Base-by-base conservation (phyloP, 768 basidiomycete genomes). In the Hydnomerulius pinastri region DNA sequence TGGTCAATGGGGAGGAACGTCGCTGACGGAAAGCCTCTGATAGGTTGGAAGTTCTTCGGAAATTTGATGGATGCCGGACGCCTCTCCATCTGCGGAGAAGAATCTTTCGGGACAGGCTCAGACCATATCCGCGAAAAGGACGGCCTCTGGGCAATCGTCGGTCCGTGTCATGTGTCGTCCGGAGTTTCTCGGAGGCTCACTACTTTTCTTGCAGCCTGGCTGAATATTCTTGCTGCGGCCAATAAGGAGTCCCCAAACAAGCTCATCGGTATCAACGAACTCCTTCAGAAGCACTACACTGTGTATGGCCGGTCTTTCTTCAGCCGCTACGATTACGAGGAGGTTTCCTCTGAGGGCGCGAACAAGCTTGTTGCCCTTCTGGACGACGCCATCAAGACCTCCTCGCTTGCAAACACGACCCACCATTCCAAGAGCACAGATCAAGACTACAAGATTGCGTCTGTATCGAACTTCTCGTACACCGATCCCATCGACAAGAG, bases 71-170 rank as follows among this genome's bases (percentile, higher is more conserved):
- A 99, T 68, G 97, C 97, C 17, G 96, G 95, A 0, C 81, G 92
- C 37, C 81, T 99, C 43, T 98, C 96, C 43, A 98, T 99, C 66
- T 99, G 97, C 63, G 97, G 97, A 50, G 97, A 99, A 69, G 97
- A 99, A 73, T 95, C 92, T 4, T 99, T 99, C 69, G 97, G 97
- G 50, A 99, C 97, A 7, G 97, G 97, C n/a, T 98, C 96, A 12
- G 97, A 99, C 72, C 97, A 99, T 71, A 96, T 99, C 61, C 90
- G 97, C 54, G 97, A 99, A 77, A 99, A 99, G 79, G 97, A 99
- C 61, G 97, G 97, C 57, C 75, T 99, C 40, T 99, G 97, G 97
- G 97, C 97, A 42, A 79, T 99, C 57, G 77, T 98, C 38, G 95
- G 93, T 91, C 56, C 66, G 90, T 71, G 15, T 8, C 32, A 30